These are phyloP conservation scores for Rhodamnia rubescens DNA, from an alignment of 345 rosid species.

Conservation along the genomic window DNA sequence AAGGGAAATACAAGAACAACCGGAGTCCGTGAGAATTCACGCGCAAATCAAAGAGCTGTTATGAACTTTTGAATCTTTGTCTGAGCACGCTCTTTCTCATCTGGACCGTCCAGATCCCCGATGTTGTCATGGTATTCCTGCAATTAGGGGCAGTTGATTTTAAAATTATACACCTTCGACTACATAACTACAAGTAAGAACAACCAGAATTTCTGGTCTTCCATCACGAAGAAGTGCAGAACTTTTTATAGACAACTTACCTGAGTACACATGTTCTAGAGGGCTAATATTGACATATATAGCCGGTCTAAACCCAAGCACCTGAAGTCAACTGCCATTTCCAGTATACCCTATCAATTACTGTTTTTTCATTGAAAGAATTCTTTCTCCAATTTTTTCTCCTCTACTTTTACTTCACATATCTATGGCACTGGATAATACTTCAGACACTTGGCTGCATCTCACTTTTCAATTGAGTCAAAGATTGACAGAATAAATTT, in stretches of 20 bases:
- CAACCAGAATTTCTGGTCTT: background rate
- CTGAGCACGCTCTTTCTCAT: slow-evolving; percentile 82
- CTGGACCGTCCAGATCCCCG: slow-evolving; percentile 88
- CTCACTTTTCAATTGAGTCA: background rate
- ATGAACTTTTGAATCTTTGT: slow-evolving; percentile 63
- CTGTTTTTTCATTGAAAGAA: background rate
- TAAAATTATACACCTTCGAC: background rate
- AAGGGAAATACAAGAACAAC: background rate
- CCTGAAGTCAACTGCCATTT: background rate
- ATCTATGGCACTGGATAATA: background rate
- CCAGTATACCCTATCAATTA: background rate
- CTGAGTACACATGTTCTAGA: background rate
- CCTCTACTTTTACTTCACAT: background rate
- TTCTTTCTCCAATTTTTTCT: background rate
- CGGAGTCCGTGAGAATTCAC: background rate
- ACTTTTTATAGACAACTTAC: background rate
- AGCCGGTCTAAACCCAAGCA: background rate
- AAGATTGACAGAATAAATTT: background rate
- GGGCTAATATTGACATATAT: background rate
- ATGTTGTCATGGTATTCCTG: slow-evolving; percentile 95
- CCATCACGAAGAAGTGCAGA: background rate
- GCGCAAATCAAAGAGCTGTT: slow-evolving; percentile 37
- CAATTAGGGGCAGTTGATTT: background rate
- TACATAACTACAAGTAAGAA: background rate
- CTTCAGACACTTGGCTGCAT: background rate